Evolutionary conservation across 2,329 filamentous ascomycete genomes (phyloP).

Genomic region (Hypoxylon rubiginosum): DNA sequence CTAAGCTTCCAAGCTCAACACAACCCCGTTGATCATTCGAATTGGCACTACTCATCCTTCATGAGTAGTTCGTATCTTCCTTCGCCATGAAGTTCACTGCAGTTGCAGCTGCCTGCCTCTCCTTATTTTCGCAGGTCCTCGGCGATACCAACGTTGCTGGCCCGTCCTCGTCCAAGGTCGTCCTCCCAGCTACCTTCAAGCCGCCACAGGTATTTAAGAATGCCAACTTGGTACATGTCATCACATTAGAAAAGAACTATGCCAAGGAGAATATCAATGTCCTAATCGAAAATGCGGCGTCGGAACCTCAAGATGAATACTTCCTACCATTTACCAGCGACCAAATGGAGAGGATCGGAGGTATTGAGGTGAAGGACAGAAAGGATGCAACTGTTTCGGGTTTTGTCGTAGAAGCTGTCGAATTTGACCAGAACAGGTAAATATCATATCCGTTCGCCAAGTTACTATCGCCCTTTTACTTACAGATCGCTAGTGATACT

Average conservation of each 20-base stretch:
- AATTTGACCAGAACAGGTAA: slow-evolving; percentile 72
- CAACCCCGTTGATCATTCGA: slow-evolving; percentile 33
- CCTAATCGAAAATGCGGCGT: slow-evolving; percentile 89
- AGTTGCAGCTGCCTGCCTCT: slow-evolving; percentile 70
- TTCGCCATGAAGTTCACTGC: slow-evolving; percentile 63
- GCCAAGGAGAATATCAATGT: slow-evolving; percentile 92
- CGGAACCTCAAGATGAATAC: slow-evolving; percentile 86
- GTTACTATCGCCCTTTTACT: slow-evolving; percentile 33
- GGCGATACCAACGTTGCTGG: slow-evolving; percentile 48
- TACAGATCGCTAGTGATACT: slow-evolving; percentile 65
- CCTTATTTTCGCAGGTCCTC: slow-evolving; percentile 66
- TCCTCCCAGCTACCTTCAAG: slow-evolving; percentile 77
- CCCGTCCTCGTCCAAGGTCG: slow-evolving; percentile 68
- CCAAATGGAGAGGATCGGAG: slow-evolving; percentile 82
- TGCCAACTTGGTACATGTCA: slow-evolving; percentile 87
- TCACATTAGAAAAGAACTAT: slow-evolving; percentile 94
- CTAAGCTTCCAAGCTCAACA: slow-evolving; percentile 27
- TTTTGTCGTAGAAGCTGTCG: slow-evolving; percentile 78
- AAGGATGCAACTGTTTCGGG: slow-evolving; percentile 77
- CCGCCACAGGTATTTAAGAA: slow-evolving; percentile 95
- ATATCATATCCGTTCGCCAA: slow-evolving; percentile 42
- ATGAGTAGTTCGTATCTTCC: slow-evolving; percentile 48
- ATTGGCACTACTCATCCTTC: slow-evolving; percentile 49
- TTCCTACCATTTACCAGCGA: slow-evolving; percentile 87
- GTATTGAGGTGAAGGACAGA: slow-evolving; percentile 92